phyloP scores from a whole-genome alignment of 441 rosid genomes.

The Pelargonium citronellum region DNA sequence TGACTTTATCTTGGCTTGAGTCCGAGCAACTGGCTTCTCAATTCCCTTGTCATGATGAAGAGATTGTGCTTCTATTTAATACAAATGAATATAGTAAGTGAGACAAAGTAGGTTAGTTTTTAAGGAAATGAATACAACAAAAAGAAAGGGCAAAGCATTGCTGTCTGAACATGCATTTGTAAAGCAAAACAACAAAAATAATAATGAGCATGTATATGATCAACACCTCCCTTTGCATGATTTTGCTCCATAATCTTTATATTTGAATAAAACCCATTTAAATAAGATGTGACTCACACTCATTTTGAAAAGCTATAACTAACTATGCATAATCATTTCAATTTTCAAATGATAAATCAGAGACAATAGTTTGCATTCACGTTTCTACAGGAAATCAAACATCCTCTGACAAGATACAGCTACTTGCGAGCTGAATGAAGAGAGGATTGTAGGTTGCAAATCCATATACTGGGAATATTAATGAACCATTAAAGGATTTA shows the following conservation, averaged over 20 bases:
- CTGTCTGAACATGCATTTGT: too few species aligned
- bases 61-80: constrained; percentile 21
- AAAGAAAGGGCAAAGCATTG: too few species aligned
- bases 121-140: too few species aligned
- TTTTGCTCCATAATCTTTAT: too few species aligned
- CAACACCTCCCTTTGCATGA: too few species aligned
- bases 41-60: constrained; percentile 13
- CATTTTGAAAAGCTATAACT: too few species aligned
- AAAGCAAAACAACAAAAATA: too few species aligned
- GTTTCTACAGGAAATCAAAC: too few species aligned
- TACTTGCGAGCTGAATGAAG: neutral
- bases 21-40: constrained; percentile 12
- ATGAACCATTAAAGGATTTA: neutral
- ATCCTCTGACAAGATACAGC: neutral
- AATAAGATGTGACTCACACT: too few species aligned
- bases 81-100: constrained; percentile 6
- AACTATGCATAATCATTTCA: neutral
- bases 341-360: neutral
- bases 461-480: constrained; percentile 10
- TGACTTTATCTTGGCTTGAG: constrained; percentile 17
- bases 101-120: neutral
- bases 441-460: neutral
- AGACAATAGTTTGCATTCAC: neutral
- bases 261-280: too few species aligned
- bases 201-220: too few species aligned